Percentiles rank a stretch among this genome's conserved stretches.
Conservation (phyloP, 305 asterid species). For the Fraxinus ornus region DNA sequence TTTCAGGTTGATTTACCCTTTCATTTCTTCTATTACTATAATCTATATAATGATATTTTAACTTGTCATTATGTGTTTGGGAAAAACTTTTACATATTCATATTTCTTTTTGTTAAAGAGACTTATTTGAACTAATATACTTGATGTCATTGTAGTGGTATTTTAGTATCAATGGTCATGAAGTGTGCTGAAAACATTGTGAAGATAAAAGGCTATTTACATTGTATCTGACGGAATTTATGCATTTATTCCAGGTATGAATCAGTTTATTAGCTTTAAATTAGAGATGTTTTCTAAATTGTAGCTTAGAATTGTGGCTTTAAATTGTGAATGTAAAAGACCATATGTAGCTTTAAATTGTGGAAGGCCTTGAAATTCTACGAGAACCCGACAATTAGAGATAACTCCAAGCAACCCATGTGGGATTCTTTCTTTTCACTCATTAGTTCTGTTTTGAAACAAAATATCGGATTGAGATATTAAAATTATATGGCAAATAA, state of each 20-base stretch:
- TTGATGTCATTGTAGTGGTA: constrained; percentile 61
- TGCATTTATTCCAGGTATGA: constrained; percentile 15
- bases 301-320: too few relatives aligned
- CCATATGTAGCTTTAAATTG: too few relatives aligned
- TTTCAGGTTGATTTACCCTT: constrained; percentile 3
- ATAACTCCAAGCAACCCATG: too few relatives aligned
- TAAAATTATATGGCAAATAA: too few relatives aligned
- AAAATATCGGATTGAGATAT: too few relatives aligned
- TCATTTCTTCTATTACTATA: neutral
- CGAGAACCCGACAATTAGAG: too few relatives aligned
- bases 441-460: too few relatives aligned
- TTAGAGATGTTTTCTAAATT: too few relatives aligned
- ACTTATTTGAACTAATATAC: constrained; percentile 4
- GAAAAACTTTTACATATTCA: neutral
- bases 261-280: neutral
- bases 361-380: too few relatives aligned
- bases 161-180: constrained; percentile 99
- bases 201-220: constrained; percentile 55
- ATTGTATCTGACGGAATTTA: constrained; percentile 19
- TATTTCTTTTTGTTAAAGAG: neutral
- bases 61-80: constrained; percentile 1
- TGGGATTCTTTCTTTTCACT: too few relatives aligned
- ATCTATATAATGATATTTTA: neutral
- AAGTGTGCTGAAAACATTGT: constrained; percentile 98
- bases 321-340: too few relatives aligned